Evolutionary conservation across 495 filamentous ascomycete species (phyloP), one percentile per base, ranked within the genome.

Genomic region (Pyrenopolyporus hunteri): DNA sequence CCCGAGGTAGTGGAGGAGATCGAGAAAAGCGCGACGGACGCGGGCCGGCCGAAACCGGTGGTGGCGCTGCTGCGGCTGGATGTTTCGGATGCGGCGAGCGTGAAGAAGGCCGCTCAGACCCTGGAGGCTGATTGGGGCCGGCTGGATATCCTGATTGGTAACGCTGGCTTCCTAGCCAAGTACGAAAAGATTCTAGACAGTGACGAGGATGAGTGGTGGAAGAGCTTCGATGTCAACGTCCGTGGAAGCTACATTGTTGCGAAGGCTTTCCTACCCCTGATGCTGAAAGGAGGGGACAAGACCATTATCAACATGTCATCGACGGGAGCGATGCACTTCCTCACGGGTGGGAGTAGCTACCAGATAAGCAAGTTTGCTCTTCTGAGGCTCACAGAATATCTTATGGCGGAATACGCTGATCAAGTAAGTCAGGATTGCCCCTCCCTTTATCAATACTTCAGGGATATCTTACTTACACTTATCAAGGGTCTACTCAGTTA

Each of bases 111-210:
- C 2, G 75, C 68, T 10, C 28, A 60, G 10, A 28, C 50, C 4
- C 36, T 67, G 28, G 59, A 63, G 31, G 31, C 1, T 23, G 28
- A 33, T 7, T 64, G 59, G 54, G 74, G 74, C 11, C 55, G 69
- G 0, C 68, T 84, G 0, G 81, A 85, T 50, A 75, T 84, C 25
- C 55, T 84, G 10, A 65, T 84, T 44, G 80, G 79, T 62, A 83
- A 84, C 37, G 80, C 82, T 0, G 82, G 76, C 16, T 71, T 63
- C 53, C 62, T 79, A 7, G 72, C 72, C 22, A 52, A 57, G 7
- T 71, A 54, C 32, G 50, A 23, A 2, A 67, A 57, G 4, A 63
- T 83, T 1, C 57, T 63, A 6, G 79, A 81, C 1, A 59, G 57
- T 28, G 73, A 83, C 10, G 68, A 73, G 6, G 69, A 69, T 7